Percentiles rank a stretch among this genome's conserved stretches.
Conservation (phyloP, 768 basidiomycete genomes). For the Mycena metata region DNA sequence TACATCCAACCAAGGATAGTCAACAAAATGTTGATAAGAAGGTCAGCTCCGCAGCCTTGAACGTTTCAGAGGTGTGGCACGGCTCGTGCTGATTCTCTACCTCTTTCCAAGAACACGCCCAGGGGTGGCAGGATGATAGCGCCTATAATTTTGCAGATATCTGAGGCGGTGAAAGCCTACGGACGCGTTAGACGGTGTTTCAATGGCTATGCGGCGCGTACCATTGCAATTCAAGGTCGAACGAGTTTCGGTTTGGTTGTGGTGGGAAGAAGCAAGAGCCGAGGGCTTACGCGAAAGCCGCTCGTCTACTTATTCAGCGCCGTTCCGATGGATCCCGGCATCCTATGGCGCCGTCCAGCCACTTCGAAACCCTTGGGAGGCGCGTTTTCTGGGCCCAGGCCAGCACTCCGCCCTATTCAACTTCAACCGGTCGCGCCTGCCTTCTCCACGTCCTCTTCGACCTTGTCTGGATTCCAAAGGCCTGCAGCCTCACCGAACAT, state of each 20-base stretch:
- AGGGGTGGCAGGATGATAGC: constrained; percentile 86
- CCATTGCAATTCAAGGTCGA: constrained; percentile 3
- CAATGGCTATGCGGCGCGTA: background rate
- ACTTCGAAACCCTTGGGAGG: too few species aligned
- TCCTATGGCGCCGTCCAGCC: too few species aligned
- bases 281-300: too few species aligned
- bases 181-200: background rate
- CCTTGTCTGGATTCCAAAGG: too few species aligned
- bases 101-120: constrained; percentile 90
- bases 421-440: too few species aligned
- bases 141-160: constrained; percentile 78
- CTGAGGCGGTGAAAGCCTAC: constrained; percentile 54
- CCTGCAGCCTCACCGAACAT: too few species aligned
- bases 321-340: too few species aligned
- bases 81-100: background rate
- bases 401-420: too few species aligned
- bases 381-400: too few species aligned
- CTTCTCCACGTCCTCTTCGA: too few species aligned
- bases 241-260: background rate
- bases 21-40: constrained; percentile 84
- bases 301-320: too few species aligned
- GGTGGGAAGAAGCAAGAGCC: background rate
- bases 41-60: constrained; percentile 76
- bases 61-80: background rate
- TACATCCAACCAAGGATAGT: constrained; percentile 87